A percentile compares a stretch with the other conserved stretches of the same genome.
These are phyloP conservation scores for Trypanosoma cruzi DNA, from an alignment of 208 protist genomes.

Conservation along the genomic window DNA sequence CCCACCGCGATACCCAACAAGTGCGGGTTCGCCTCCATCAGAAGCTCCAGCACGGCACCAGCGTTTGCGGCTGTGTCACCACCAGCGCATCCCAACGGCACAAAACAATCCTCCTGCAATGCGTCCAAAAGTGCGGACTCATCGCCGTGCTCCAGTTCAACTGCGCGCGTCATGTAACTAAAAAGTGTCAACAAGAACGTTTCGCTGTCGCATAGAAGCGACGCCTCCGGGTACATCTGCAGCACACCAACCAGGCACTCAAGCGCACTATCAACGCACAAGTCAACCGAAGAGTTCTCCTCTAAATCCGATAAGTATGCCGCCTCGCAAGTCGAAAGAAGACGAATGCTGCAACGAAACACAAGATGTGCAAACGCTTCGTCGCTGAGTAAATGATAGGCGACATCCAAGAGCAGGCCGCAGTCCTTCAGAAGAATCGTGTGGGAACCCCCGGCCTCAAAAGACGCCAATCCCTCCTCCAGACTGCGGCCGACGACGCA, in stretches of 20 bases:
- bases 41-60: conserved; percentile 50
- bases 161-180: conserved; percentile 40
- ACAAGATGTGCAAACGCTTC: conserved; percentile 31
- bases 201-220: conserved; percentile 18
- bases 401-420: conserved; percentile 29
- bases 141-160: not conserved
- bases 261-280: conserved; percentile 38
- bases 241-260: conserved; percentile 49
- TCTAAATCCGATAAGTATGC: not conserved
- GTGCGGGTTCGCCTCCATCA: conserved; percentile 42
- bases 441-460: not conserved
- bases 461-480: not conserved
- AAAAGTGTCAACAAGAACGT: conserved; percentile 39
- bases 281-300: not conserved
- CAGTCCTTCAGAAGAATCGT: conserved; percentile 6
- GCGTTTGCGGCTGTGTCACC: conserved; percentile 44
- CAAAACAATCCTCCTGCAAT: conserved; percentile 56
- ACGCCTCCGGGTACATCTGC: conserved; percentile 46
- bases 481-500: conserved; percentile 22
- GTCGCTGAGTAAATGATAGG: conserved; percentile 34
- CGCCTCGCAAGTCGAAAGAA: conserved; percentile 33
- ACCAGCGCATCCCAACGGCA: conserved; percentile 60
- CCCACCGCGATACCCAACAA: conserved; percentile 10
- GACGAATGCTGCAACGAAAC: conserved; percentile 33
- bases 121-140: conserved; percentile 30